Evolutionary conservation across 2,329 filamentous ascomycete genomes (phyloP).

Genomic region (Penicillium sp.): DNA sequence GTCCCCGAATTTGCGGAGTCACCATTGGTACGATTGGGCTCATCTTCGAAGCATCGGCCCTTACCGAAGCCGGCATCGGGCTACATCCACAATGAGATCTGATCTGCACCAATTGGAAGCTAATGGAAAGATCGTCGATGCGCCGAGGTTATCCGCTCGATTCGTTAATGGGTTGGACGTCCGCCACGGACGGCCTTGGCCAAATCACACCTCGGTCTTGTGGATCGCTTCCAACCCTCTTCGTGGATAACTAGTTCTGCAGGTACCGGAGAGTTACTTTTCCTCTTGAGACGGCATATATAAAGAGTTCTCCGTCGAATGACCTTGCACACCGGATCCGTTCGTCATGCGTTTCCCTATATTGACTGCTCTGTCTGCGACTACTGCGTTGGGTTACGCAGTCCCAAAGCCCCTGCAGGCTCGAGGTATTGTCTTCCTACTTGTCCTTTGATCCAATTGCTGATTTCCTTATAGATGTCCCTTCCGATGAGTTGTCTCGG

Average conservation of each 20-base stretch:
- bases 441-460: not conserved
- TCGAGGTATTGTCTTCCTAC: conserved; percentile 10
- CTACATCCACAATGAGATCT: not conserved
- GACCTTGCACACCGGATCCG: not conserved
- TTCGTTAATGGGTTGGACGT: not conserved
- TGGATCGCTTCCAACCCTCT: not conserved
- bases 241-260: not conserved
- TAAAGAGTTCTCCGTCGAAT: not conserved
- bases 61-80: not conserved
- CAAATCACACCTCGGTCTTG: not conserved
- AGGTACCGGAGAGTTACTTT: not conserved
- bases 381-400: conserved; percentile 7
- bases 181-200: not conserved
- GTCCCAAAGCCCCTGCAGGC: conserved; percentile 6
- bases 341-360: conserved; percentile 12
- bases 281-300: not conserved
- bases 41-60: not conserved
- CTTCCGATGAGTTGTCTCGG: conserved; percentile 16
- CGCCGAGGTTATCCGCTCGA: conserved; percentile 4
- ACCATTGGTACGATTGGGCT: not conserved
- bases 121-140: not conserved
- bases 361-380: conserved; percentile 7
- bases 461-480: conserved; percentile 10
- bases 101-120: not conserved
- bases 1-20: not conserved